phyloP scores from a whole-genome alignment of 2,329 filamentous ascomycete species.

The Fusarium scirpi region DNA sequence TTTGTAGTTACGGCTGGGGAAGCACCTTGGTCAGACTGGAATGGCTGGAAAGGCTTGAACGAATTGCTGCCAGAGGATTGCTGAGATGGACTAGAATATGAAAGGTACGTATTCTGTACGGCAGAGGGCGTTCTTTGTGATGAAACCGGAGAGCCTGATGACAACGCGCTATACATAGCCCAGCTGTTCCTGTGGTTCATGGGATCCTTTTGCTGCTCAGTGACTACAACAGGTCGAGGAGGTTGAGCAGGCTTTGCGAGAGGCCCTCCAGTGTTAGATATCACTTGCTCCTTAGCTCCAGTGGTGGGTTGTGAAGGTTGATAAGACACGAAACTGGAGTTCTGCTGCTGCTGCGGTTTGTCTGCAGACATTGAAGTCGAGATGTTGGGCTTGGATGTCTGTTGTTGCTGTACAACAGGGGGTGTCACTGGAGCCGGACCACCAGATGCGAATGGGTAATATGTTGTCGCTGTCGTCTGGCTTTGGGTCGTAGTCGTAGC shows the following conservation, averaged over 20 bases:
- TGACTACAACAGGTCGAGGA: no score
- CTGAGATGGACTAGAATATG: conserved; percentile 1
- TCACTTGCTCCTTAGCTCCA: not conserved
- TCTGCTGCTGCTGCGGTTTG: not conserved
- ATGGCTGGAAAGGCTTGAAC: not conserved
- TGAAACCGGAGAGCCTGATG: not conserved
- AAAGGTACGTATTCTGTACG: not conserved
- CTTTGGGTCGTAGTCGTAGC: not conserved
- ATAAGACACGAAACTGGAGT: not conserved
- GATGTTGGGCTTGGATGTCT: not conserved
- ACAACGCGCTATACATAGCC: conserved; percentile 7
- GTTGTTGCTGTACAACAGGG: not conserved
- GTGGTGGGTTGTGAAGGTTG: not conserved
- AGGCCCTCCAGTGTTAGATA: not conserved
- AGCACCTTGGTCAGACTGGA: not conserved
- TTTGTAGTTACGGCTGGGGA: not conserved
- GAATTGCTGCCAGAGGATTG: not conserved
- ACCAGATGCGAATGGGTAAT: not conserved
- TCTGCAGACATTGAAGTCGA: rapidly evolving
- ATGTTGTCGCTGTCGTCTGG: no score
- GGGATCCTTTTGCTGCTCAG: not conserved
- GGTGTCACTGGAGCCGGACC: no score
- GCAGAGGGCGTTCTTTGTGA: not conserved
- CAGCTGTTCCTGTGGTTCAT: conserved; percentile 3
- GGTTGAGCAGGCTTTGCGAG: not conserved